These are phyloP conservation scores for Lodderomyces margitis DNA, from an alignment of 1,139 yeast species.

Conservation along the genomic window DNA sequence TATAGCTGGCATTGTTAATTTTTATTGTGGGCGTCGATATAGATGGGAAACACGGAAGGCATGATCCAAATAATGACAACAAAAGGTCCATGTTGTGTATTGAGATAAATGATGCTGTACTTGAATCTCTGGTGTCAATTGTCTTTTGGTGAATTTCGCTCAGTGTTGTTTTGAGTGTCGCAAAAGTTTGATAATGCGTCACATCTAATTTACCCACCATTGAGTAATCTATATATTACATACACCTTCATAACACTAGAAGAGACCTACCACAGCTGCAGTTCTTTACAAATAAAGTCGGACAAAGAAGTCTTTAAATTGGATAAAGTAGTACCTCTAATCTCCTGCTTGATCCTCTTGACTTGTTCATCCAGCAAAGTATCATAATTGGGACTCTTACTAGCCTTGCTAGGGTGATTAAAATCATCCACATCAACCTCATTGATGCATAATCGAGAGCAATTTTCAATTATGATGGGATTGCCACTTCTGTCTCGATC, in stretches of 20 bases:
- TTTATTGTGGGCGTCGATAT: constrained; percentile 45
- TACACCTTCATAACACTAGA: no score
- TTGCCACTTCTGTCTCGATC: constrained; percentile 19
- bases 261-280: no score
- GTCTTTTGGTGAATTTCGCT: no score
- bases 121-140: no score
- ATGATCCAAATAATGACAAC: constrained; percentile 25
- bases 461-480: constrained; percentile 31
- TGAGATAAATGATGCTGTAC: no score
- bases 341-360: background rate
- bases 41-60: constrained; percentile 45
- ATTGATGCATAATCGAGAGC: constrained; percentile 14
- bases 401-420: constrained; percentile 12
- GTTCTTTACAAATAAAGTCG: background rate
- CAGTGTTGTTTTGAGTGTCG: no score
- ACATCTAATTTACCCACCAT: no score
- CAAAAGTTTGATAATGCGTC: no score
- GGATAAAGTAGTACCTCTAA: background rate
- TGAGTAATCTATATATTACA: no score
- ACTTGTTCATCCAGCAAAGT: background rate
- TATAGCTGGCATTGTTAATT: constrained; percentile 51
- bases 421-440: constrained; percentile 14
- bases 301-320: background rate
- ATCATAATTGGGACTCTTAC: constrained; percentile 17
- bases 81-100: constrained; percentile 26